Percentiles rank a stretch among this genome's conserved stretches.
Evolutionary conservation across 768 basidiomycete species (phyloP).

Genomic region (Leucosporidium yakuticum): DNA sequence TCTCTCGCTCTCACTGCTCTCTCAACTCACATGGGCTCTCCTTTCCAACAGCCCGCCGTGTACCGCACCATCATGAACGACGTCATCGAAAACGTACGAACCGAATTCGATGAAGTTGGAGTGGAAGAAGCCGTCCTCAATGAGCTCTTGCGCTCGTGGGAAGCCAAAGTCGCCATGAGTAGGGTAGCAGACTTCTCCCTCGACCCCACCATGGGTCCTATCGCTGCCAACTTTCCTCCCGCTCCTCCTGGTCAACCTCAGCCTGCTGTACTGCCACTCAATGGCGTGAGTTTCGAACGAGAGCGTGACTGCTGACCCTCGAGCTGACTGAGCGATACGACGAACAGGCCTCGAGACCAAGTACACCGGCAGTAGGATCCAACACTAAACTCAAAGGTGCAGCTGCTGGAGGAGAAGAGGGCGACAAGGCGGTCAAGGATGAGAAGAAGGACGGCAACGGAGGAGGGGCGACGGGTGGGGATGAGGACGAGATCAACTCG

Average conservation of each 20-base stretch:
- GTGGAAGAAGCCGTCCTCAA: slow-evolving; percentile 83
- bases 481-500: slow-evolving; percentile 81
- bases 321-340: too few species aligned
- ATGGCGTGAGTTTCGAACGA: slow-evolving; percentile 1
- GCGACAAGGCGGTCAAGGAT: slow-evolving; percentile 1
- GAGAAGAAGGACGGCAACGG: slow-evolving; percentile 8
- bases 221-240: slow-evolving; percentile 20
- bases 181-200: slow-evolving; percentile 82
- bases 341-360: background rate
- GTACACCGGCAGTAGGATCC: background rate
- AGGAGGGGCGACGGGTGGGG: slow-evolving; percentile 30
- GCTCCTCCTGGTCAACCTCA: too few species aligned
- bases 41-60: slow-evolving; percentile 35
- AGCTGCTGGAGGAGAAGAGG: slow-evolving; percentile 24
- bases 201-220: slow-evolving; percentile 32
- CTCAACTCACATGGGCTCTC: background rate
- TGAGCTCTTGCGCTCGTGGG: slow-evolving; percentile 96
- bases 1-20: background rate
- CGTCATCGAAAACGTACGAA: slow-evolving; percentile 70
- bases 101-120: slow-evolving; percentile 95
- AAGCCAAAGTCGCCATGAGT: slow-evolving; percentile 85
- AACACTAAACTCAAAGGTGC: background rate
- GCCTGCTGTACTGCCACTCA: background rate
- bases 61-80: slow-evolving; percentile 97
- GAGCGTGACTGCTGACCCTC: background rate